Conservation (phyloP, 1,284 basidiomycete species). For the Microbotryum intermedium region DNA sequence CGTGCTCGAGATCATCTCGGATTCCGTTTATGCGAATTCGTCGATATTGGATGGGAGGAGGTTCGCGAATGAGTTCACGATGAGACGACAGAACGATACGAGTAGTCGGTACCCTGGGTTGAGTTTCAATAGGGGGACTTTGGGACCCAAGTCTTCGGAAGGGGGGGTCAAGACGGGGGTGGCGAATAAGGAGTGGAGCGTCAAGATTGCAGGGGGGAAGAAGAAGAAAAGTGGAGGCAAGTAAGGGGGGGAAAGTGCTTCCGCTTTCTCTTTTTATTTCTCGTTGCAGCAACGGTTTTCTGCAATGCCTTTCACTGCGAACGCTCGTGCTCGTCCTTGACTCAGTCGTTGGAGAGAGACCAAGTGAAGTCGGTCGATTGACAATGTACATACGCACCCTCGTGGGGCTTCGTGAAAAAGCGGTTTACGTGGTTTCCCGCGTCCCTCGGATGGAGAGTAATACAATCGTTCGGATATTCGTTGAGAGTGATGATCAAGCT, state of each 20-base stretch:
- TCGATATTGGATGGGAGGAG: constrained; percentile 89
- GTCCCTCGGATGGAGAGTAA: too few relatives aligned
- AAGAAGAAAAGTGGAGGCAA: constrained; percentile 27
- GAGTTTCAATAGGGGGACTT: constrained; percentile 6
- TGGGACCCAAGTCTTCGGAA: constrained; percentile 18
- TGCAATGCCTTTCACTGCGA: too few relatives aligned
- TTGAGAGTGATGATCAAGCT: too few relatives aligned
- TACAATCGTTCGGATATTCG: too few relatives aligned
- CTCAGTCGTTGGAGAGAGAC: too few relatives aligned
- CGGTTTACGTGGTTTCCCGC: too few relatives aligned
- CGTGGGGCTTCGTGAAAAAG: too few relatives aligned
- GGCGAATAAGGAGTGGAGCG: constrained; percentile 29
- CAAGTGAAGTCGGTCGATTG: too few relatives aligned
- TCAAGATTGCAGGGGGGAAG: constrained; percentile 32
- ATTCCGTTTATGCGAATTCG: constrained; percentile 77
- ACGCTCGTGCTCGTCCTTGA: too few relatives aligned
- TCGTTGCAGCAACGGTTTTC: too few relatives aligned
- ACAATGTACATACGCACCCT: too few relatives aligned
- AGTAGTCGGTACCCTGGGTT: constrained; percentile 21
- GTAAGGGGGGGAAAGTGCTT: background rate
- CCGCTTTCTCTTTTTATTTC: too few relatives aligned
- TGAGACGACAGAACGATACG: constrained; percentile 31
- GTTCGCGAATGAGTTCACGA: constrained; percentile 46
- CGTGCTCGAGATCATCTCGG: constrained; percentile 79
- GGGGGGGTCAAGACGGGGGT: constrained; percentile 25